Evolutionary conservation across 2,329 filamentous ascomycete genomes (phyloP).

Genomic region (Knoxdaviesia proteae): DNA sequence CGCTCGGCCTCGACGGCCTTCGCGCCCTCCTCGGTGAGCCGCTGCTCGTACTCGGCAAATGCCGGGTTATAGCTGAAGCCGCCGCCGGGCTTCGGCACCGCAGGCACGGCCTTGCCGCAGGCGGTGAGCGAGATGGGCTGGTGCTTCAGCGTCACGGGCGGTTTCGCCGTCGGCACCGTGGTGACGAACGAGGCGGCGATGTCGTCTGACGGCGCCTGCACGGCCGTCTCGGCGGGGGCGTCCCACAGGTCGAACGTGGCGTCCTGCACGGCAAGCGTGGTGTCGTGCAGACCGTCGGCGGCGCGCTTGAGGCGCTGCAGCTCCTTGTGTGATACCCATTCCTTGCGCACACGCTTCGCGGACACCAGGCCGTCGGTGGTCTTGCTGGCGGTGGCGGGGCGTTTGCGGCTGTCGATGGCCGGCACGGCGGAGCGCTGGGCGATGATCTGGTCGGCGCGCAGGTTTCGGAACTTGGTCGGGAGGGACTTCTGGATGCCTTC

Average conservation of each 20-base stretch:
- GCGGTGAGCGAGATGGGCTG: slow-evolving; percentile 66
- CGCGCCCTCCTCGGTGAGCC: slow-evolving; percentile 52
- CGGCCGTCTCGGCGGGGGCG: slow-evolving; percentile 14
- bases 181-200: slow-evolving; percentile 33
- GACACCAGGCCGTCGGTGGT: slow-evolving; percentile 54
- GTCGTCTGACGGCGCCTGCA: slow-evolving; percentile 8
- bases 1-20: slow-evolving; percentile 64
- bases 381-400: slow-evolving; percentile 41
- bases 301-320: slow-evolving; percentile 57
- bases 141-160: slow-evolving; percentile 54
- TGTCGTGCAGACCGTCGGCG: slow-evolving; percentile 50
- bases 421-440: slow-evolving; percentile 64
- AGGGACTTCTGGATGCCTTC: slow-evolving; percentile 40
- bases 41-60: slow-evolving; percentile 66
- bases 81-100: slow-evolving; percentile 58
- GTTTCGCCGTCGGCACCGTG: slow-evolving; percentile 42
- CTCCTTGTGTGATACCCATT: slow-evolving; percentile 73
- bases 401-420: slow-evolving; percentile 60
- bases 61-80: slow-evolving; percentile 85
- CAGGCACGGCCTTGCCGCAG: slow-evolving; percentile 57
- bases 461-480: slow-evolving; percentile 49
- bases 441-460: slow-evolving; percentile 86
- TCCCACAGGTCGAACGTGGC: slow-evolving; percentile 67
- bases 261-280: slow-evolving; percentile 32
- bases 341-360: slow-evolving; percentile 53